A percentile compares a stretch with the other conserved stretches of the same genome.
These are phyloP conservation scores for Hemisphaericaspora lyxosophila DNA, from an alignment of 1,139 yeast genomes.

Conservation along the genomic window DNA sequence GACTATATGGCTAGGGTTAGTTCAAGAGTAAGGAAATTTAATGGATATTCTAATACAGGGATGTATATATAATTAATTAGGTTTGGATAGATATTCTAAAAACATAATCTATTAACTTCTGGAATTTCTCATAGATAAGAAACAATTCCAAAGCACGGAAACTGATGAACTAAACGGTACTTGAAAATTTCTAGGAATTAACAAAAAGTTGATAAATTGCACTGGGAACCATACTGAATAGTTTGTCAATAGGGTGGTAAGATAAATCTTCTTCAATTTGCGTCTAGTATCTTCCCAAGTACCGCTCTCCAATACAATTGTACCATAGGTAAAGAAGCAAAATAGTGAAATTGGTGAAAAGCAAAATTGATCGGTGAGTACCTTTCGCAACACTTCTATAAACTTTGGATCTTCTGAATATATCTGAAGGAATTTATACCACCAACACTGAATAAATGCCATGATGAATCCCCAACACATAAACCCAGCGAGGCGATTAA, in stretches of 20 bases:
- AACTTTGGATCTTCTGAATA: constrained; percentile 80
- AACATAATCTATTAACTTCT: constrained; percentile 11
- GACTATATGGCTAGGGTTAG: constrained; percentile 29
- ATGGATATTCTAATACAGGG: constrained; percentile 37
- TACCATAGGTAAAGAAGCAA: constrained; percentile 80
- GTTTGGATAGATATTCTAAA: too few relatives aligned
- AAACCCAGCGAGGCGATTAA: constrained; percentile 74
- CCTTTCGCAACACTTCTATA: constrained; percentile 81
- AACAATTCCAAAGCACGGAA: constrained; percentile 93
- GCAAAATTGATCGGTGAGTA: constrained; percentile 82
- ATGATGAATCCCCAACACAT: constrained; percentile 84
- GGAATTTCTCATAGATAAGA: constrained; percentile 72
- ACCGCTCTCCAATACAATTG: constrained; percentile 77
- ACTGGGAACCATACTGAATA: constrained; percentile 94
- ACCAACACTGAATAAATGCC: constrained; percentile 81
- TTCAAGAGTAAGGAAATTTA: constrained; percentile 33
- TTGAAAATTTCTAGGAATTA: constrained; percentile 77
- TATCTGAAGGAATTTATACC: constrained; percentile 85
- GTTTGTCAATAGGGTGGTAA: constrained; percentile 76
- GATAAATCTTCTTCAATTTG: constrained; percentile 65
- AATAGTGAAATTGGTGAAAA: constrained; percentile 85
- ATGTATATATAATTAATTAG: constrained; percentile 43
- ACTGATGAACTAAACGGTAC: constrained; percentile 89
- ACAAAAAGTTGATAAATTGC: constrained; percentile 81
- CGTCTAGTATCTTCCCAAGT: constrained; percentile 59